Base-by-base conservation (phyloP, 371 early-diverging fungal genomes). In the Mucor mucedo region DNA sequence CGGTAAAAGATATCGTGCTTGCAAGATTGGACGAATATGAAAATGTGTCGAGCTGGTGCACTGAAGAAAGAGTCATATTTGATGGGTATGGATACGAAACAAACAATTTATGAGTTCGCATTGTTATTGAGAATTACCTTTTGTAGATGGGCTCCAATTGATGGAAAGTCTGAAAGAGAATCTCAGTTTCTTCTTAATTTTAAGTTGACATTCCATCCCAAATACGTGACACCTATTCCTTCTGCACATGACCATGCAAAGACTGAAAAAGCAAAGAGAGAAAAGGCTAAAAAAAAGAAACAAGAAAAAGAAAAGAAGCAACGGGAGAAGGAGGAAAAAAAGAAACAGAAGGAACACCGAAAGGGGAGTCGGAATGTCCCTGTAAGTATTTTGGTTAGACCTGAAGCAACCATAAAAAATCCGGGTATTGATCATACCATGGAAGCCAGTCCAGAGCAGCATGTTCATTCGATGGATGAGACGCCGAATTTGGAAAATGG, bases 131-230 rank as follows among this genome's bases (percentile, higher is more conserved):
- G 5, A 11, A 16, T 8, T 16, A 21, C 1, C 21, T 35, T 3
- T 6, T 39, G 14, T 63, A 71, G 71, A 2, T 76, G 73, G 76
- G 61, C 64, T 14, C 69, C 76, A 2, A 62, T 70, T 60, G 76
- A 76, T 44, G 71, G 62, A 13, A 65, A 64, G 41, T 56, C 63
- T 2, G 30, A 65, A 33, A 68, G 62, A 9, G 58, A 57, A 10
- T 65, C 71, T 7, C 54, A 70, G 21, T 49, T 68, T 14, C 55
- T 63, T 30, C 28, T 76, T 14, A 55, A 72, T 53, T 63, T 65
- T 16, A 62, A 58, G 8, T 39, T 76, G 59, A 58, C 70, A 2
- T 76, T 68, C 57, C 76, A 76, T 59, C 76, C 76, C 1, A 76
- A 76, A 50, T 76, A 76, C 33, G 39, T 68, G 16, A 59, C 66